These are phyloP conservation scores for Niveomyces coronatus DNA, from an alignment of 2,329 filamentous ascomycete genomes.

Conservation along the genomic window DNA sequence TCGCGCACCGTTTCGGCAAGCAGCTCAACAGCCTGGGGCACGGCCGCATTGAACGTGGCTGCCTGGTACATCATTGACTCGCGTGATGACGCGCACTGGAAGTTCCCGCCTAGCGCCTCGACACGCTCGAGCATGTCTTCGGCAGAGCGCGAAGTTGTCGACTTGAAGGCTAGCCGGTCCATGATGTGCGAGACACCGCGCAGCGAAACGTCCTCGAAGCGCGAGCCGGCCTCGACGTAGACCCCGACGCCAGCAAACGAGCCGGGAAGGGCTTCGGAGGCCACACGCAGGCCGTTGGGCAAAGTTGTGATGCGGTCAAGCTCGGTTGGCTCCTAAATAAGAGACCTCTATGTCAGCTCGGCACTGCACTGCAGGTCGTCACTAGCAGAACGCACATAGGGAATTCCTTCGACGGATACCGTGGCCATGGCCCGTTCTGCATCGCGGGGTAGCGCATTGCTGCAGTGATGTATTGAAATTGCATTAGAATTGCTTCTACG, in stretches of 20 bases:
- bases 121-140: conserved; percentile 83
- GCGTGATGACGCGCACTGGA: conserved; percentile 90
- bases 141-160: conserved; percentile 58
- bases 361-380: too few species aligned
- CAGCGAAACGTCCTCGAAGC: conserved; percentile 79
- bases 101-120: conserved; percentile 85
- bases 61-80: conserved; percentile 99
- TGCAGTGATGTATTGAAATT: too few species aligned
- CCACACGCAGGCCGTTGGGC: conserved; percentile 85
- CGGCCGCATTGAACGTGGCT: conserved; percentile 90
- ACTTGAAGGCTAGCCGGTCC: conserved; percentile 91
- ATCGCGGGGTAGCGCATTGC: conserved; percentile 16
- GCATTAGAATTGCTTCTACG: too few species aligned
- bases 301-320: conserved; percentile 82
- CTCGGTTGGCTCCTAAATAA: conserved; percentile 59
- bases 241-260: conserved; percentile 93
- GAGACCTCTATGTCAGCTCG: too few species aligned
- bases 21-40: conserved; percentile 70
- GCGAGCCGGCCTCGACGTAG: conserved; percentile 89
- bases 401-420: conserved; percentile 25
- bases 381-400: conserved; percentile 22
- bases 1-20: conserved; percentile 91
- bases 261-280: conserved; percentile 86
- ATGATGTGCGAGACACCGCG: conserved; percentile 92
- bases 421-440: conserved; percentile 23